Conservation (phyloP, 495 filamentous ascomycete genomes). For the Tuber microsphaerosporum region DNA sequence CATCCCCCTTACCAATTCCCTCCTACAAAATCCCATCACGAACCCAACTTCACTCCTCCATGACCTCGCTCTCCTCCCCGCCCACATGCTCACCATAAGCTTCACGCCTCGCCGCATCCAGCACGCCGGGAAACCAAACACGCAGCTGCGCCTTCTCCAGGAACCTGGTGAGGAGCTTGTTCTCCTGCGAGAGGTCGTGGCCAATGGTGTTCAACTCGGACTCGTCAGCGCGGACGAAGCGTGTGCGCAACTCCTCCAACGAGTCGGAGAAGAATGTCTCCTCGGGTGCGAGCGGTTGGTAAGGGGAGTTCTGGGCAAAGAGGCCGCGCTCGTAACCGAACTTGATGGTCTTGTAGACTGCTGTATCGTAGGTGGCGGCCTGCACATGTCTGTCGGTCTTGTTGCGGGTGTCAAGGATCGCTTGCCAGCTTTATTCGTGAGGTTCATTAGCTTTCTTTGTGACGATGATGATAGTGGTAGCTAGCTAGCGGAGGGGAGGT, state of each 20-base stretch:
- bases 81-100: constrained; percentile 34
- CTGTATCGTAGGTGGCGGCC: constrained; percentile 32
- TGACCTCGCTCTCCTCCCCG: constrained; percentile 43
- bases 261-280: constrained; percentile 29
- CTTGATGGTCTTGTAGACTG: constrained; percentile 39
- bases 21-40: not conserved
- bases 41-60: constrained; percentile 1
- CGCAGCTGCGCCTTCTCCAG: constrained; percentile 20
- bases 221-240: constrained; percentile 35
- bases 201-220: constrained; percentile 26
- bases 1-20: constrained; percentile 17
- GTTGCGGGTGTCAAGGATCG: constrained; percentile 38
- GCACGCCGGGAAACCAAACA: constrained; percentile 28
- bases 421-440: constrained; percentile 31
- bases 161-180: constrained; percentile 25
- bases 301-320: constrained; percentile 29
- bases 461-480: constrained; percentile 42
- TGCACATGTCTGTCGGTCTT: constrained; percentile 40
- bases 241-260: constrained; percentile 28
- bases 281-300: constrained; percentile 27
- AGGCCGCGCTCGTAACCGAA: constrained; percentile 37
- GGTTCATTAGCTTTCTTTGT: constrained; percentile 7
- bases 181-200: constrained; percentile 34
- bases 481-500: constrained; percentile 48
- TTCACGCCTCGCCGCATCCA: constrained; percentile 43